Evolutionary conservation across 2,329 filamentous ascomycete genomes (phyloP).

Genomic region (Alternaria longipes): DNA sequence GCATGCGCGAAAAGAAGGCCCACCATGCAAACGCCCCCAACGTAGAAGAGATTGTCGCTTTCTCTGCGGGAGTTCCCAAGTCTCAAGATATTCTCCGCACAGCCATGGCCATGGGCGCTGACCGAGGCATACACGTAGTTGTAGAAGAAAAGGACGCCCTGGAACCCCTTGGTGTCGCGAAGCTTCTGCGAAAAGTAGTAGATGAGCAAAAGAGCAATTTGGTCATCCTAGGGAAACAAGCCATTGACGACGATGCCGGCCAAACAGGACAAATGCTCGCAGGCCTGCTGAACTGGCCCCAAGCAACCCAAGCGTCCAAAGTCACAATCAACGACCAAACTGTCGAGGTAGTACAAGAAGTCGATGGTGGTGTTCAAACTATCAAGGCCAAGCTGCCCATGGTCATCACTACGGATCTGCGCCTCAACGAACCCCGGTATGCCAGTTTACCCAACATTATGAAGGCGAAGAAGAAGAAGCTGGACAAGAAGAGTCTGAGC

Average conservation of each 20-base stretch:
- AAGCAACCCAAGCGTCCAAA: constrained; percentile 92
- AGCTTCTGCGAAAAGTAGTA: constrained; percentile 81
- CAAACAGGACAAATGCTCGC: constrained; percentile 99
- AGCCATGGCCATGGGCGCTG: constrained; percentile 98
- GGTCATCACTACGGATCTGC: constrained; percentile 93
- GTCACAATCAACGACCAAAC: constrained; percentile 77
- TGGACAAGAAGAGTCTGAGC: constrained; percentile 87
- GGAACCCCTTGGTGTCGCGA: constrained; percentile 91
- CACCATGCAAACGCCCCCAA: constrained; percentile 53
- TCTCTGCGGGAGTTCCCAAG: constrained; percentile 89
- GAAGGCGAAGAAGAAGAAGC: constrained; percentile 99
- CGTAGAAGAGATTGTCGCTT: constrained; percentile 89
- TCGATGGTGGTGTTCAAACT: constrained; percentile 95
- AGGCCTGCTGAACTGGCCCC: constrained; percentile 87
- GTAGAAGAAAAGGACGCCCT: constrained; percentile 71
- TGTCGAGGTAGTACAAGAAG: constrained; percentile 85
- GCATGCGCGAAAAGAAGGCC: constrained; percentile 80
- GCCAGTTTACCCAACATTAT: constrained; percentile 98
- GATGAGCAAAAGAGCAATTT: constrained; percentile 88
- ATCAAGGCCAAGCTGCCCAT: constrained; percentile 85
- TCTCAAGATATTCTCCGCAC: constrained; percentile 88
- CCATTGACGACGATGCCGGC: constrained; percentile 93
- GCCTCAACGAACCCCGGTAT: constrained; percentile 94
- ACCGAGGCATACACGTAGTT: constrained; percentile 83
- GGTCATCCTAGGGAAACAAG: constrained; percentile 95